These are phyloP conservation scores for Ramularia endophylla DNA, from an alignment of 2,329 filamentous ascomycete species.

Conservation along the genomic window DNA sequence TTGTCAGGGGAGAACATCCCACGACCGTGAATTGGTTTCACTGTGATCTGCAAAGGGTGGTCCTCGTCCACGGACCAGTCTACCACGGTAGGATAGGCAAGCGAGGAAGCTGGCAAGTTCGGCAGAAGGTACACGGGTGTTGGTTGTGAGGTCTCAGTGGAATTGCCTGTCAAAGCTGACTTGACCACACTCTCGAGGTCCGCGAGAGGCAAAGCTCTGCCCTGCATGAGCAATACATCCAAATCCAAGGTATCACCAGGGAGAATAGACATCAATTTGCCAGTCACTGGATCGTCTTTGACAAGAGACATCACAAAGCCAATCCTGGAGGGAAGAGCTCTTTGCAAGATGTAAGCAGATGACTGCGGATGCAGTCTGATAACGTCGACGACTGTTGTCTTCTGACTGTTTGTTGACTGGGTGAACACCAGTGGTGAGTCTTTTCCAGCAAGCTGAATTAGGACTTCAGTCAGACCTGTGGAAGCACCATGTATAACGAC, in stretches of 20 bases:
- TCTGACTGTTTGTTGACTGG: conserved; percentile 3
- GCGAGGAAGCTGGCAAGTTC: conserved; percentile 5
- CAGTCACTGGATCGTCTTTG: conserved; percentile 8
- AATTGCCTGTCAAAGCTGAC: not conserved
- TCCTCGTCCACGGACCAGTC: conserved; percentile 10
- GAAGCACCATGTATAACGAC: conserved; percentile 14
- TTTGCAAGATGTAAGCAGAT: conserved; percentile 11
- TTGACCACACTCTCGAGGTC: conserved; percentile 2
- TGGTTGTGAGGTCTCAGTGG: not conserved
- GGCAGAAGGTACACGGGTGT: conserved; percentile 8
- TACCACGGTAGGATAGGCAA: conserved; percentile 10
- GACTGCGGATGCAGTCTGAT: conserved; percentile 10
- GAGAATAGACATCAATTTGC: conserved; percentile 12
- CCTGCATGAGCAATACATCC: conserved; percentile 2
- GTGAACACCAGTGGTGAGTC: conserved; percentile 8
- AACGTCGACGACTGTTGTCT: not conserved
- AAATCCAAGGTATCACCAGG: conserved; percentile 7
- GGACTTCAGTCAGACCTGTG: conserved; percentile 6
- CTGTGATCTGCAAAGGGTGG: conserved; percentile 7
- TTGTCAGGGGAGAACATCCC: conserved; percentile 13
- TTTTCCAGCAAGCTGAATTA: conserved; percentile 3
- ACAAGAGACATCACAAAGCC: conserved; percentile 9
- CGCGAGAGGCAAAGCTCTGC: not conserved
- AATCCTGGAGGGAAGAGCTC: conserved; percentile 8
- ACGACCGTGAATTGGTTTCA: conserved; percentile 9